phyloP scores from a whole-genome alignment of 2,329 filamentous ascomycete species.

The Botrytis paeoniae region DNA sequence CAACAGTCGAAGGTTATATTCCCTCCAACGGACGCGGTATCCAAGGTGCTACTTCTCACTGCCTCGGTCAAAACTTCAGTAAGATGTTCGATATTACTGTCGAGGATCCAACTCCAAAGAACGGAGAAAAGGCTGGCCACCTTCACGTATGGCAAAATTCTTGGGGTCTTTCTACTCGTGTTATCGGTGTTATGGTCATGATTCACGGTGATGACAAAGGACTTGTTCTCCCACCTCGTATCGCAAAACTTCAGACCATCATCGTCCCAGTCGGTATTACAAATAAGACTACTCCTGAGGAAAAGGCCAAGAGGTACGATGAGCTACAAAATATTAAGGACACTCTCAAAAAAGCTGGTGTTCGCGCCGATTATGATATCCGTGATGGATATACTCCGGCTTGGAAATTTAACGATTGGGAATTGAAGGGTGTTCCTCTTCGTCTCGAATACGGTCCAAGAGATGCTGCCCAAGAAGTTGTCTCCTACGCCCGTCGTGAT shows the following conservation, averaged over 20 bases:
- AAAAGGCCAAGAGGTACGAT: conserved; percentile 70
- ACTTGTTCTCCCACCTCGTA: conserved; percentile 85
- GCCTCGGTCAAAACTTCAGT: conserved; percentile 92
- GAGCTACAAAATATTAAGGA: conserved; percentile 70
- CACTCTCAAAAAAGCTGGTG: conserved; percentile 66
- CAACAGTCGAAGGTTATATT: conserved; percentile 95
- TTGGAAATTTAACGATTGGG: conserved; percentile 99
- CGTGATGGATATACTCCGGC: conserved; percentile 89
- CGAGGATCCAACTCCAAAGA: conserved; percentile 75
- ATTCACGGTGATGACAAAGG: conserved; percentile 96
- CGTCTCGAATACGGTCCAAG: conserved; percentile 95
- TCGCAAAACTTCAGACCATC: conserved; percentile 81
- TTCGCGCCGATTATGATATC: conserved; percentile 78
- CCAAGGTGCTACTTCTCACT: conserved; percentile 90
- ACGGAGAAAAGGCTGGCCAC: conserved; percentile 71
- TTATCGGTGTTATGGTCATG: conserved; percentile 98
- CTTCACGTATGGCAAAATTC: conserved; percentile 97
- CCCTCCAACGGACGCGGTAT: conserved; percentile 94
- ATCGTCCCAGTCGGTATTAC: conserved; percentile 92
- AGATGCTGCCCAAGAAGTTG: conserved; percentile 80
- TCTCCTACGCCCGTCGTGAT: conserved; percentile 85
- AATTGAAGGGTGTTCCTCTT: conserved; percentile 91
- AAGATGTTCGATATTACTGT: conserved; percentile 99
- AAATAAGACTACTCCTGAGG: conserved; percentile 79
- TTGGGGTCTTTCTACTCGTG: conserved; percentile 95